Percentiles rank a stretch among this genome's conserved stretches.
Conservation (phyloP, 2,329 filamentous ascomycete genomes). For the Westerdykella sp. region DNA sequence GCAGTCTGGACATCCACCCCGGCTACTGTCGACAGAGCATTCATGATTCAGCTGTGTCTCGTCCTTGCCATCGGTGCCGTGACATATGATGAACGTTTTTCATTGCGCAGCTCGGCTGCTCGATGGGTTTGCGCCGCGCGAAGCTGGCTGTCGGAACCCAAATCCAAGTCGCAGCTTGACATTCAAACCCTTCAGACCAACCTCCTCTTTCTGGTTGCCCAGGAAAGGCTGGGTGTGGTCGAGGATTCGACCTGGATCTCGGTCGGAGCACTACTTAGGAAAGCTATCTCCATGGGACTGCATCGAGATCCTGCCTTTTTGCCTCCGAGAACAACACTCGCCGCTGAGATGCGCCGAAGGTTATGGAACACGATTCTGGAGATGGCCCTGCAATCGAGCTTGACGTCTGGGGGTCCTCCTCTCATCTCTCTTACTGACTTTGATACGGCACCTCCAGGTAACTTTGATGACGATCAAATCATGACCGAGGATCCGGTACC, state of each 20-base stretch:
- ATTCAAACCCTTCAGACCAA: slow-evolving; percentile 48
- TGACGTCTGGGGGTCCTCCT: slow-evolving; percentile 33
- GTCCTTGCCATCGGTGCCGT: slow-evolving; percentile 53
- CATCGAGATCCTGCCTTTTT: slow-evolving; percentile 37
- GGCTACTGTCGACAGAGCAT: slow-evolving; percentile 27
- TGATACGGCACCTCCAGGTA: slow-evolving; percentile 34
- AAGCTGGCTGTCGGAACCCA: slow-evolving; percentile 49
- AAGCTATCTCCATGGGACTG: slow-evolving; percentile 38
- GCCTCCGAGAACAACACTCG: slow-evolving; percentile 15
- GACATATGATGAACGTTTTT: slow-evolving; percentile 47
- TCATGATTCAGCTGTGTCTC: slow-evolving; percentile 53
- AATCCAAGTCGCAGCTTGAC: slow-evolving; percentile 48
- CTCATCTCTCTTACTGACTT: slow-evolving; percentile 33
- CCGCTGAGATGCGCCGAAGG: slow-evolving; percentile 27
- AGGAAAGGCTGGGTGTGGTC: slow-evolving; percentile 31
- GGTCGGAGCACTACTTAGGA: slow-evolving; percentile 33
- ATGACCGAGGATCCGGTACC: slow-evolving; percentile 18
- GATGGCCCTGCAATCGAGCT: slow-evolving; percentile 33
- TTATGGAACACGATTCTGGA: slow-evolving; percentile 35
- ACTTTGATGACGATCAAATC: slow-evolving; percentile 40
- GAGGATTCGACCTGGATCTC: slow-evolving; percentile 36
- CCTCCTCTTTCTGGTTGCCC: slow-evolving; percentile 36
- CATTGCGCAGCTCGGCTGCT: slow-evolving; percentile 45
- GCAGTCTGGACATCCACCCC: slow-evolving; percentile 40
- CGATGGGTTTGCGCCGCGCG: slow-evolving; percentile 55